These are phyloP conservation scores for Jackrogersella minutella DNA, from an alignment of 495 filamentous ascomycete genomes.

Conservation along the genomic window DNA sequence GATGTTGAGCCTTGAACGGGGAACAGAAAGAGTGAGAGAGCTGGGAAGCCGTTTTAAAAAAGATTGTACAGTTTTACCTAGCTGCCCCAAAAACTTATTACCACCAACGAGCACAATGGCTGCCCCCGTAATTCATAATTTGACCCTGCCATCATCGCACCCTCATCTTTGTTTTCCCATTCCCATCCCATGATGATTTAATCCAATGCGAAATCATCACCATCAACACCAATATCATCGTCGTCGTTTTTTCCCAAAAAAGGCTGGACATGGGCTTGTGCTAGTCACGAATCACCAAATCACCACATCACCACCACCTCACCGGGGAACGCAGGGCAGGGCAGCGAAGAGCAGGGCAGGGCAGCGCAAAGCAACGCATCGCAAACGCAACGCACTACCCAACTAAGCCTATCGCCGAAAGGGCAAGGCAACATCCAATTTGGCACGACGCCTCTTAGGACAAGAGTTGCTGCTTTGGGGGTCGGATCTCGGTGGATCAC, in stretches of 20 bases:
- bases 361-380: not conserved
- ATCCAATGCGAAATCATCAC: slow-evolving; percentile 5
- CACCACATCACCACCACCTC: slow-evolving; percentile 2
- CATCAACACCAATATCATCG: slow-evolving; percentile 38
- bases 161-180: slow-evolving; percentile 33
- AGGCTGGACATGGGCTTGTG: not conserved
- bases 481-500: slow-evolving; percentile 38
- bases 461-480: slow-evolving; percentile 22
- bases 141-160: slow-evolving; percentile 42
- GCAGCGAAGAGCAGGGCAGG: slow-evolving; percentile 1
- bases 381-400: not conserved
- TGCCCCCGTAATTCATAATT: slow-evolving; percentile 48
- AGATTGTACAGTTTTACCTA: slow-evolving; percentile 30
- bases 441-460: slow-evolving; percentile 19
- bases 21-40: slow-evolving; percentile 8
- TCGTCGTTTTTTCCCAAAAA: slow-evolving; percentile 14
- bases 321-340: too few species aligned
- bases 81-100: slow-evolving; percentile 45
- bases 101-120: slow-evolving; percentile 45
- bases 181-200: slow-evolving; percentile 28
- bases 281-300: slow-evolving; percentile 3
- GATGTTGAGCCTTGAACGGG: slow-evolving; percentile 29
- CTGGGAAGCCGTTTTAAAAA: slow-evolving; percentile 31
- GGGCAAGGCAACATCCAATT: slow-evolving; percentile 8
- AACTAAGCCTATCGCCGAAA: not conserved